These are phyloP conservation scores for Heliamphora pulchella DNA, from an alignment of 179 eudicot species.

Conservation along the genomic window DNA sequence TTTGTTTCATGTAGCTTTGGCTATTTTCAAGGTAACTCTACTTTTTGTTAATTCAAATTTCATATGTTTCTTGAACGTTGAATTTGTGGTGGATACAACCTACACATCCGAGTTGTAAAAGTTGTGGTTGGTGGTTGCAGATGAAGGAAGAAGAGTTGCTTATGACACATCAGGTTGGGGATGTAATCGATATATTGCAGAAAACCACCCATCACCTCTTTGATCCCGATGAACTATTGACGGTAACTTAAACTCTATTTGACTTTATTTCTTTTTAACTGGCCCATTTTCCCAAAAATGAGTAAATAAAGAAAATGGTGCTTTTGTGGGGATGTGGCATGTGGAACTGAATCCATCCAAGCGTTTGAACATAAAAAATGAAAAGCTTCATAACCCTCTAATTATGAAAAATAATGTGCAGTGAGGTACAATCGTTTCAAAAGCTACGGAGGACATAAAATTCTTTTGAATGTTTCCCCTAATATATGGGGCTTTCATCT, in stretches of 20 bases:
- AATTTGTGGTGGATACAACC: not conserved
- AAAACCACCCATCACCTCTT: slow-evolving; percentile 84
- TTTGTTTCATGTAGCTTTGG: slow-evolving; percentile 80
- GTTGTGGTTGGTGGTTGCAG: slow-evolving; percentile 36
- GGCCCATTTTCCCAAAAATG: not conserved
- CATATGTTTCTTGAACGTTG: not conserved
- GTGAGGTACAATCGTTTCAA: not conserved
- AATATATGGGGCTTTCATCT: no score
- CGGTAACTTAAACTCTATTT: slow-evolving; percentile 33
- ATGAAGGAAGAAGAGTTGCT: slow-evolving; percentile 92
- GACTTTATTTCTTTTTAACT: not conserved
- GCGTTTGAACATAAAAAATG: not conserved
- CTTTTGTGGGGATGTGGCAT: not conserved
- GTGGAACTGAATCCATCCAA: not conserved
- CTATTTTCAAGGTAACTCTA: slow-evolving; percentile 66
- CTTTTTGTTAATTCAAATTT: not conserved
- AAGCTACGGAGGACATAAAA: not conserved
- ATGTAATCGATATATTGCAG: slow-evolving; percentile 73
- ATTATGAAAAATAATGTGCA: not conserved
- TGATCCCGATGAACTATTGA: slow-evolving; percentile 92
- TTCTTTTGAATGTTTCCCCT: not conserved
- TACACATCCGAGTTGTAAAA: slow-evolving; percentile 7
- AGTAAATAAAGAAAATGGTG: not conserved
- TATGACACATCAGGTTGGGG: slow-evolving; percentile 64
- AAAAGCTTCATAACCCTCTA: not conserved